Base-by-base conservation (phyloP, 1,139 yeast species). In the Yamadazyma diospyri region DNA sequence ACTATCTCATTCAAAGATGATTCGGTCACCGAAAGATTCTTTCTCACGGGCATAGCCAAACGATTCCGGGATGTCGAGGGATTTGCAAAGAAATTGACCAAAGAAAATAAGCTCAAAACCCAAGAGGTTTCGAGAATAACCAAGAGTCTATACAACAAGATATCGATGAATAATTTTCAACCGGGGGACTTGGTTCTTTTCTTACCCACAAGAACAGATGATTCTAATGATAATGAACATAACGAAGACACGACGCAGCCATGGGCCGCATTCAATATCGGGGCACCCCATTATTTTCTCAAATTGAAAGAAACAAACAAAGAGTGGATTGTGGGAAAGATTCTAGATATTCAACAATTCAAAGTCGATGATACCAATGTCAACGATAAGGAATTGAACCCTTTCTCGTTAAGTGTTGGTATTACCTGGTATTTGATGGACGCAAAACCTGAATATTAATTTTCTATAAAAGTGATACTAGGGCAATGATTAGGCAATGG, bases 21-120 rank as follows among this genome's bases (percentile, higher is more conserved):
- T 26, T 58, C 53, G 10, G 24, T 20, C 4, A 33, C 9, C 16
- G 50, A 47, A 23, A 48, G 44, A 26, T 63, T 81, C 36, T 78
- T 82, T 48, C 69, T 79, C 32, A 71, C 72, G 30, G 80, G 88
- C 1, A 79, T 88, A 2, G 69, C 81, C 21, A 80, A 82, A 50
- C 68, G 98, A 40, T 88, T 92, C 50, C 76, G 76, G 39, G 97
- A 89, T 51, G 94, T 89, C 32, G 97, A 92, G 55, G 79, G 82
- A n/a, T 69, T 88, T 46, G 97, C 97, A 1, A 80, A 94, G 49
- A 83, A 79, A 49, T 69, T 86, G 39, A 85, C 89, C 37, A 81
- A 81, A 49, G 96, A 88, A 45, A 81, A 76, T 42, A 77, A 76
- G 45, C 51, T 61, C 32, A 66, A 72, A 36, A 64, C 73, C 35